Conservation (phyloP, 768 basidiomycete genomes). For the Omphalotus guepiniiformis region DNA sequence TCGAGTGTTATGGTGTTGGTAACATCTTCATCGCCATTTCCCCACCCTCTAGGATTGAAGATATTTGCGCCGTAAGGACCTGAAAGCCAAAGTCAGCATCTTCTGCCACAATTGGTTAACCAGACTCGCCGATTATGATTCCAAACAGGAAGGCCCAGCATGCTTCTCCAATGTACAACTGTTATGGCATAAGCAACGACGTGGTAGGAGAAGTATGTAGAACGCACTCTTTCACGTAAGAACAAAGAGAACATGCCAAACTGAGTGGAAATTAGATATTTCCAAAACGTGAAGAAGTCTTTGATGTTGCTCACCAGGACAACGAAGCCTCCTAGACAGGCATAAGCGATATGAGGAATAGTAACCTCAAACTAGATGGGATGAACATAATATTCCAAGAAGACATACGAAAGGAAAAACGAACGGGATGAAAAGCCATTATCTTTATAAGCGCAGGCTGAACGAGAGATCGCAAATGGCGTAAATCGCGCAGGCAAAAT, state of each 20-base stretch:
- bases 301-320: too few species aligned
- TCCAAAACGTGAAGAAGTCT: too few species aligned
- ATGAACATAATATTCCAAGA: neutral
- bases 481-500: too few species aligned
- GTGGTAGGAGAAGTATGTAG: neutral
- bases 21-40: slow-evolving; percentile 36
- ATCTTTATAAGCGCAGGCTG: too few species aligned
- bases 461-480: too few species aligned
- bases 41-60: slow-evolving; percentile 82
- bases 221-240: slow-evolving; percentile 76
- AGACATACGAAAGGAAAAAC: neutral
- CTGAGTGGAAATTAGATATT: slow-evolving; percentile 25
- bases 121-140: slow-evolving; percentile 71
- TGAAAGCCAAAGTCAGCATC: slow-evolving; percentile 22
- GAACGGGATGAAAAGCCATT: slow-evolving; percentile 9
- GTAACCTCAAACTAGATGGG: slow-evolving; percentile 40
- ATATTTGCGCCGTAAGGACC: slow-evolving; percentile 81
- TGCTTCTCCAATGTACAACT: slow-evolving; percentile 95
- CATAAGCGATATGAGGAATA: slow-evolving; percentile 59
- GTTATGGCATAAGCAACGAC: neutral
- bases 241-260: slow-evolving; percentile 96
- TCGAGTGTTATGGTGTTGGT: slow-evolving; percentile 86
- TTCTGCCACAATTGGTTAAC: slow-evolving; percentile 3
- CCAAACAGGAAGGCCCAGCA: slow-evolving; percentile 94
- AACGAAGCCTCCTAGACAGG: slow-evolving; percentile 63